Evolutionary conservation across 1,284 basidiomycete species (phyloP), one percentile per base, ranked within the genome.

Genomic region (Athelia sp.): DNA sequence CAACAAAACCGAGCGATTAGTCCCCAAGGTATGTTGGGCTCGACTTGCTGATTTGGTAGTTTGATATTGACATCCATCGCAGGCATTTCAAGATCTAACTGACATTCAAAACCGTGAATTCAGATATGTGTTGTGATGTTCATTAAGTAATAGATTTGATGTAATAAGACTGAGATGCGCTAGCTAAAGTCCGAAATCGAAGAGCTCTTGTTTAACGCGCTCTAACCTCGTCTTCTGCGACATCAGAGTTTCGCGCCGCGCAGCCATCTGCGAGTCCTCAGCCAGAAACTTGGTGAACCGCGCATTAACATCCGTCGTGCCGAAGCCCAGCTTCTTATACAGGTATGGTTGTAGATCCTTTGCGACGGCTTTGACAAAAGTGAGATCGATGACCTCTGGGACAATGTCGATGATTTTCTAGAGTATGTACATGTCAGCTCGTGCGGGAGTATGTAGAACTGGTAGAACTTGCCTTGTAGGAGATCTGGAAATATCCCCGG

Each of bases 11-110:
- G 46, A 48, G 22, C 75, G 72, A 23, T 71, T 64, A 2, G 63
- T 75, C 13, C 82, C 85, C 59, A 80, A 75, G 72, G 82, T 81
- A 54, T 47, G 74, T 59, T 46, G 17, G n/a, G 32, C n/a, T n/a
- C 54, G 47, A 73, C 59, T 46, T 17, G n/a, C 32, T 19, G 21
- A 46, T 22, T 45, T 53, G 15, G 43, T 56, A 22, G 42, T 49
- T 43, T 24, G 45, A 15, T 18, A 50, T 29, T 49, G 46, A 45
- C 43, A 29, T 24, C 47, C 29, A 4, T 10, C 32, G 38, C 48
- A 81, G 72, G 78, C 73, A 44, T 85, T 86, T 74, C 72, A 85
- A 45, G 84, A 87, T 61, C 68, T 87, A 24, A 87, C 84, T 2
- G 84, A 86, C 53, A 71, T 70, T 14, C 73, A 82, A 62, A 83